Conservation (phyloP, 768 basidiomycete genomes). For the Clitopilus passeckerianus region DNA sequence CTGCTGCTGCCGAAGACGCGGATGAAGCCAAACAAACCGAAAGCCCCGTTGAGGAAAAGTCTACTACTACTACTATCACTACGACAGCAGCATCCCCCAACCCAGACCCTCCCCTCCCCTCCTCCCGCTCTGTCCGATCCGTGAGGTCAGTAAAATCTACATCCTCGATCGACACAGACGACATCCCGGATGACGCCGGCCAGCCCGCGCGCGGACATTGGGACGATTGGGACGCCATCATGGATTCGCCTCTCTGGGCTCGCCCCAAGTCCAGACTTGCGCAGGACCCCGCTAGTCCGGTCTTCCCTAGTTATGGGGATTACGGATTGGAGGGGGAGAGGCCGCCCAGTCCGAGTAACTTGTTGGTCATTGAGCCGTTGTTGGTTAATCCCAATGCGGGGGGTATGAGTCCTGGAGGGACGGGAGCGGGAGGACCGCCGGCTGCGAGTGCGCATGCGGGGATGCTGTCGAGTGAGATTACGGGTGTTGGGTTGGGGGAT, state of each 20-base stretch:
- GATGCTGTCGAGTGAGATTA: slow-evolving; percentile 20
- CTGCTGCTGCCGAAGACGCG: background rate
- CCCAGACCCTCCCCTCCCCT: slow-evolving; percentile 12
- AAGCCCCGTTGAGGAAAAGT: background rate
- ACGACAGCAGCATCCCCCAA: background rate
- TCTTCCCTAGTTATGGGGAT: slow-evolving; percentile 1
- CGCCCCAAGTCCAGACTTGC: slow-evolving; percentile 2
- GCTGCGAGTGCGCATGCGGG: slow-evolving; percentile 32
- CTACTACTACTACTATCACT: background rate
- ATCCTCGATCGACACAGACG: slow-evolving; percentile 26
- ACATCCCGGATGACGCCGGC: slow-evolving; percentile 36
- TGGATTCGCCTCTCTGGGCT: slow-evolving; percentile 36
- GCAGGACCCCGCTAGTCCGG: slow-evolving; percentile 3
- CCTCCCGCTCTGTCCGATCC: slow-evolving; percentile 9
- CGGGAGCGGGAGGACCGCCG: slow-evolving; percentile 28
- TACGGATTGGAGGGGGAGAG: background rate
- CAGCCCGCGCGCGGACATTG: slow-evolving; percentile 32
- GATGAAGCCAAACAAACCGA: background rate
- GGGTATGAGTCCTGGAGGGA: background rate
- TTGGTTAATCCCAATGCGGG: slow-evolving; percentile 25
- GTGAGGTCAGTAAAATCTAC: background rate
- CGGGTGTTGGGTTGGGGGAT: slow-evolving; percentile 39
- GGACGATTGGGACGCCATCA: slow-evolving; percentile 40
- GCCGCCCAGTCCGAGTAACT: slow-evolving; percentile 4
- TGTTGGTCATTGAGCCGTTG: slow-evolving; percentile 49